A percentile compares a stretch with the other conserved stretches of the same genome.
phyloP scores from a whole-genome alignment of 2,329 filamentous ascomycete species.

The Neodidymelliopsis sp. region DNA sequence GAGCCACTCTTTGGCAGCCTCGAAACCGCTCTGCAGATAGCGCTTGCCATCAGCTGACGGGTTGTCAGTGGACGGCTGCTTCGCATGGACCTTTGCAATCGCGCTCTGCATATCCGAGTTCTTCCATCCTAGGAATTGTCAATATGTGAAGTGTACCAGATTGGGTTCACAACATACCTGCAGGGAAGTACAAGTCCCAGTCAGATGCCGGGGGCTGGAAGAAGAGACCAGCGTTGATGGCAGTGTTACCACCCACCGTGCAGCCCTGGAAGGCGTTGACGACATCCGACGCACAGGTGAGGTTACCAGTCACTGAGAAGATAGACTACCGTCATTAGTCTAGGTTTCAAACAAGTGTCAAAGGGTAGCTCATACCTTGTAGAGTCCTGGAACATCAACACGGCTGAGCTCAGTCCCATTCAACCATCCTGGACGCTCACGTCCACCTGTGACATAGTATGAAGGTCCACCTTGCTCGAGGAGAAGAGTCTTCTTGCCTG shows the following conservation, averaged over 20 bases:
- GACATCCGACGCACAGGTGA: conserved; percentile 52
- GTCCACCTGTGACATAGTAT: conserved; percentile 58
- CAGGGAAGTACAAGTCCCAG: conserved; percentile 59
- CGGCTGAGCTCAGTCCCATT: conserved; percentile 57
- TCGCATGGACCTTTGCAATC: conserved; percentile 54
- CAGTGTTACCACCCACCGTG: conserved; percentile 60
- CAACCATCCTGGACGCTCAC: conserved; percentile 59
- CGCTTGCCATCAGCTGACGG: conserved; percentile 56
- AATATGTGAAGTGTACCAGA: too few species aligned
- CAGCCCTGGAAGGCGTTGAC: conserved; percentile 59
- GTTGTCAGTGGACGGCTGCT: conserved; percentile 54
- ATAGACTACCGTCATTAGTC: conserved; percentile 47
- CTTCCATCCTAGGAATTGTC: too few species aligned
- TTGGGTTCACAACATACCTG: too few species aligned
- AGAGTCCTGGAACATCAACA: conserved; percentile 62
- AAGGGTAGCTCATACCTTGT: conserved; percentile 40
- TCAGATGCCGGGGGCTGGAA: conserved; percentile 63
- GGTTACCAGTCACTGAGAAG: conserved; percentile 50
- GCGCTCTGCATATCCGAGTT: conserved; percentile 58
- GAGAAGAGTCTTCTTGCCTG: conserved; percentile 60
- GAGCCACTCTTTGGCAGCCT: conserved; percentile 59
- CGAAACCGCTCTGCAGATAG: conserved; percentile 59
- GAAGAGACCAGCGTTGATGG: conserved; percentile 63
- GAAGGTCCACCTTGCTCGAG: conserved; percentile 62
- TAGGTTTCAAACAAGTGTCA: too few species aligned